Conservation (phyloP, 1,284 basidiomycete genomes). For the Austroboletus rostrupii region DNA sequence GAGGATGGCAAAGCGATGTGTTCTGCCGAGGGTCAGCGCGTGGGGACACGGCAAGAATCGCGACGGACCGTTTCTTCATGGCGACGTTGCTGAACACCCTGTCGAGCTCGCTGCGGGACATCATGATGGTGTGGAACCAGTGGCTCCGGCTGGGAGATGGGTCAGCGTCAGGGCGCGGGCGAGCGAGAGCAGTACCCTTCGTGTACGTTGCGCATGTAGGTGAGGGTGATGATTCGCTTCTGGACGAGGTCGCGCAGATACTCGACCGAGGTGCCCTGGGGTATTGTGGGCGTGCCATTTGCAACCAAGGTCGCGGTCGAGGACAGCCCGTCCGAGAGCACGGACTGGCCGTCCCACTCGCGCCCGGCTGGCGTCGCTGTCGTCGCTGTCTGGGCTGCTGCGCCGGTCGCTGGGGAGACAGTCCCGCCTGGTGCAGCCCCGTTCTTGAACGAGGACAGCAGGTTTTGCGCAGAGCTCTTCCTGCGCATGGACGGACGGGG, state of each 20-base stretch:
- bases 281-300: slow-evolving; percentile 30
- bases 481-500: slow-evolving; percentile 65
- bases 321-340: slow-evolving; percentile 48
- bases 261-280: slow-evolving; percentile 68
- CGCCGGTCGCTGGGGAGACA: slow-evolving; percentile 31
- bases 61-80: slow-evolving; percentile 72
- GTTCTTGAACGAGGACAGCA: slow-evolving; percentile 72
- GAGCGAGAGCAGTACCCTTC: slow-evolving; percentile 59
- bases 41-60: background rate
- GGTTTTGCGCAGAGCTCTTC: slow-evolving; percentile 80
- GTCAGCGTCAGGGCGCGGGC: slow-evolving; percentile 7
- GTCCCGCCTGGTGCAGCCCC: slow-evolving; percentile 29
- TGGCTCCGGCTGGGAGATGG: slow-evolving; percentile 57
- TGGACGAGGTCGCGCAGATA: slow-evolving; percentile 73
- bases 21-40: slow-evolving; percentile 39
- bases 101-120: slow-evolving; percentile 70
- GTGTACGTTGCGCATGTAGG: slow-evolving; percentile 78
- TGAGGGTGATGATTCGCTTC: slow-evolving; percentile 80
- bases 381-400: slow-evolving; percentile 39
- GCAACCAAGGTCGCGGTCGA: slow-evolving; percentile 27
- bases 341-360: slow-evolving; percentile 69
- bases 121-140: slow-evolving; percentile 86
- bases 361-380: slow-evolving; percentile 42
- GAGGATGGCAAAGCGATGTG: slow-evolving; percentile 73
- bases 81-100: slow-evolving; percentile 65